Conservation (phyloP, 495 filamentous ascomycete species). For the Hypomontagnella submonticulosa region DNA sequence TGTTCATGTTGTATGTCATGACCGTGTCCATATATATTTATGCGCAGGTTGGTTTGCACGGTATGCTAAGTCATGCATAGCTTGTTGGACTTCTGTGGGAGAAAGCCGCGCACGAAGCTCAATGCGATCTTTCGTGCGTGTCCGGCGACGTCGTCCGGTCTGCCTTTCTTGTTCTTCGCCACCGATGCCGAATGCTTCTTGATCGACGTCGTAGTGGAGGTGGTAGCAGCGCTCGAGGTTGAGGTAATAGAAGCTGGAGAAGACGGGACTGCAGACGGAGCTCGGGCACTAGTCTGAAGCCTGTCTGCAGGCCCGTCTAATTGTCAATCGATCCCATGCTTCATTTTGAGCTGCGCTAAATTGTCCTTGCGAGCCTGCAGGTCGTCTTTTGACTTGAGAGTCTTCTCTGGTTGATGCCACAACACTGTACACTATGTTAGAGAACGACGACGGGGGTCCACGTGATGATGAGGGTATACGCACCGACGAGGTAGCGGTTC, state of each 20-base stretch:
- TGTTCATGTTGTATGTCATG: slow-evolving; percentile 28
- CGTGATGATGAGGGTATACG: slow-evolving; percentile 50
- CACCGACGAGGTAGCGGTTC: slow-evolving; percentile 98
- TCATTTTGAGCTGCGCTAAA: slow-evolving; percentile 96
- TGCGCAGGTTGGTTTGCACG: slow-evolving; percentile 27
- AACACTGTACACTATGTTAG: slow-evolving; percentile 70
- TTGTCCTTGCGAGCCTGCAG: slow-evolving; percentile 93
- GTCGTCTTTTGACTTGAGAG: slow-evolving; percentile 91
- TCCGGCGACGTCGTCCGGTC: slow-evolving; percentile 48
- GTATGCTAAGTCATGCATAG: slow-evolving; percentile 46
- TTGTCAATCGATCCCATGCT: slow-evolving; percentile 98
- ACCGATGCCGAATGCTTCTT: slow-evolving; percentile 46
- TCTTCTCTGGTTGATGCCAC: slow-evolving; percentile 99
- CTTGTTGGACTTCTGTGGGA: slow-evolving; percentile 49
- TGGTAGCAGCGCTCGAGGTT: slow-evolving; percentile 45
- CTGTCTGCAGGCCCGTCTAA: slow-evolving; percentile 69
- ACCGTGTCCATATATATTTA: slow-evolving; percentile 28
- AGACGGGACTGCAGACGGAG: slow-evolving; percentile 66
- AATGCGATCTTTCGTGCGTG: slow-evolving; percentile 54
- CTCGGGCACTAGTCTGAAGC: slow-evolving; percentile 52
- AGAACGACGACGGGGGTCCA: slow-evolving; percentile 4
- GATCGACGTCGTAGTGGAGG: slow-evolving; percentile 42
- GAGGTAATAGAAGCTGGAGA: slow-evolving; percentile 53
- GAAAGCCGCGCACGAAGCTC: slow-evolving; percentile 56
- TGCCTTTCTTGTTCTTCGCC: slow-evolving; percentile 45